Conservation (phyloP, 148 eudicot genomes). For the Beta vulgaris region DNA sequence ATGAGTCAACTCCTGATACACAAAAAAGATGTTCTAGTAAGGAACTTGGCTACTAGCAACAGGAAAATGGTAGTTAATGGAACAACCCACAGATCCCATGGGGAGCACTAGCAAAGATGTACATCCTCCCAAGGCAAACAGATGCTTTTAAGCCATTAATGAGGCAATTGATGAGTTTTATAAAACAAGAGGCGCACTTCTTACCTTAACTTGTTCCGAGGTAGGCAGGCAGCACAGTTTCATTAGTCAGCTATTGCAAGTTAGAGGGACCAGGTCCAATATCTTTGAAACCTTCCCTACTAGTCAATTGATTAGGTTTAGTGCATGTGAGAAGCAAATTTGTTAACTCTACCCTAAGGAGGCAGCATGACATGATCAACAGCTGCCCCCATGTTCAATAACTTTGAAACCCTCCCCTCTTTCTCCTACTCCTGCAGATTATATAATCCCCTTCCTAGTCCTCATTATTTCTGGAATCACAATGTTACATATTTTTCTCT, state of each 20-base stretch:
- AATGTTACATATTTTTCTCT: not conserved
- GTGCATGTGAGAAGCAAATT: not conserved
- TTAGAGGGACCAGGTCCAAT: not conserved
- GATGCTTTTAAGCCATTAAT: not conserved
- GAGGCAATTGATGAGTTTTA: not conserved
- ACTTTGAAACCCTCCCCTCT: not conserved
- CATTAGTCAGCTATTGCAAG: not conserved
- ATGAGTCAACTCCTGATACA: conserved; percentile 78
- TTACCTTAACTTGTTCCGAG: not conserved
- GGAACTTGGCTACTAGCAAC: conserved; percentile 5
- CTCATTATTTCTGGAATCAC: no score
- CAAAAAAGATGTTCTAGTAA: conserved; percentile 2
- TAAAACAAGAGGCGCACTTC: not conserved
- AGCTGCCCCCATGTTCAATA: not conserved
- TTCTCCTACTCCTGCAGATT: not conserved
- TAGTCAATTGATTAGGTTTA: not conserved
- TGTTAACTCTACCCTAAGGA: not conserved
- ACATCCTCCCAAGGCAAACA: not conserved
- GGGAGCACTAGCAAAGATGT: no score
- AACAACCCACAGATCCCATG: not conserved
- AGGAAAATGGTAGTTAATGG: not conserved
- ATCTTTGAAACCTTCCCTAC: not conserved
- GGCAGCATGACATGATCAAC: not conserved
- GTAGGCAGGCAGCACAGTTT: not conserved
- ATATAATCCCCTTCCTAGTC: not conserved